Base-by-base conservation (phyloP, 2,329 filamentous ascomycete species). In the Cladosporium sp. region DNA sequence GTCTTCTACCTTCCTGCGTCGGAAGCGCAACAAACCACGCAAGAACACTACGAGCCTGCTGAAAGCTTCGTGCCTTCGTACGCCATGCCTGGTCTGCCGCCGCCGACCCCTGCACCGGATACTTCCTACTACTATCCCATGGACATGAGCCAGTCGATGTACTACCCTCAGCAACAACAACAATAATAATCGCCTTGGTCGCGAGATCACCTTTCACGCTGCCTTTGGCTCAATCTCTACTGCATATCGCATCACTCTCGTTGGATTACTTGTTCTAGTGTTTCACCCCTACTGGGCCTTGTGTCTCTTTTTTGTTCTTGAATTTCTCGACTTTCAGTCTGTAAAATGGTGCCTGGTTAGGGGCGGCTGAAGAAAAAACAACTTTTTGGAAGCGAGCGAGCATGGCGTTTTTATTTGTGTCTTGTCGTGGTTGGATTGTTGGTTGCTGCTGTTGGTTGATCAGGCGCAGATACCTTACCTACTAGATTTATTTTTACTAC, bases 1-100 rank as follows among this genome's bases (percentile, higher is more conserved):
- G 92, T 96, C 0, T 97, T 96, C 74, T 99, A 96, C 72, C 92
- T 70, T 40, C 68, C 69, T 4, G 68, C 68, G 12, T 65, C 68
- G 0, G 69, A 72, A 52, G 70, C 67, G n/a, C 61, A 66, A 42
- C 43, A 47, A 19, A n/a, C 37, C 7, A 63, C 67, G 25, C 61
- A 61, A 22, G 64, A 67, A 40, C 60, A 61, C 37, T 72, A 71
- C 52, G 68, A 70, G 52, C 70, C 70, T 12, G 70, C 69, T 1
- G 69, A 71, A 51, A 67, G 67, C 58, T 72, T 72, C 51, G 69
- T 71, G 12, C 69, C 70, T 3, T 60, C 63, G 6, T 71, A 70
- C 45, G 70, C 70, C 0, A 67, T 71, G 65, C 66, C 69, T n/a
- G 70, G 69, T 4, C 55, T 72, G 12, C 64, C 65, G 8, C 69